A percentile compares a stretch with the other conserved stretches of the same genome.
Conservation (phyloP, 148 eudicot genomes). For the Rhododendron williamsianum region DNA sequence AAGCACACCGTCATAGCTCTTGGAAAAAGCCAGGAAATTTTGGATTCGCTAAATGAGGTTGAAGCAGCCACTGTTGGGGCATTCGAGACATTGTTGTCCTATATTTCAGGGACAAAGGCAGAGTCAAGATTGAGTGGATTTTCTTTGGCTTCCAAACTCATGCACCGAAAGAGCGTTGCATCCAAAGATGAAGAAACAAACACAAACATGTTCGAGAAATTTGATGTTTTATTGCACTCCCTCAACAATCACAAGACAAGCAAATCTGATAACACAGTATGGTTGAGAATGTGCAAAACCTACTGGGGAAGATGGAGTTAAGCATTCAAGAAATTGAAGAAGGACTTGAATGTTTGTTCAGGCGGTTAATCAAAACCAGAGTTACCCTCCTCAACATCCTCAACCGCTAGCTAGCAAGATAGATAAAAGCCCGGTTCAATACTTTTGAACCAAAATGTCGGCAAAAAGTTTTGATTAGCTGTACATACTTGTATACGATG, state of each 20-base stretch:
- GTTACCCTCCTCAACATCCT: slow-evolving; percentile 43
- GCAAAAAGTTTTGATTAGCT: not conserved
- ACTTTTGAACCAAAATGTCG: not conserved
- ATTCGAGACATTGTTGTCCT: slow-evolving; percentile 18
- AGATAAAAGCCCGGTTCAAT: not conserved
- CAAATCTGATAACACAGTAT: not conserved
- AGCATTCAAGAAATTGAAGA: slow-evolving; percentile 32
- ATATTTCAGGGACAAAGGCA: slow-evolving; percentile 5
- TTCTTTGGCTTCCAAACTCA: not conserved
- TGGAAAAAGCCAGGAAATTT: slow-evolving; percentile 1
- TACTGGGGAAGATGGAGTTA: slow-evolving; percentile 21
- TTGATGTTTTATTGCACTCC: slow-evolving; percentile 26
- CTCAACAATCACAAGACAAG: slow-evolving; percentile 16
- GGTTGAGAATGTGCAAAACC: slow-evolving; percentile 17
- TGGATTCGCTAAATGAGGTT: slow-evolving; percentile 10
- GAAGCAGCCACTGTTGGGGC: slow-evolving; percentile 12
- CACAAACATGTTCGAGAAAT: slow-evolving; percentile 13
- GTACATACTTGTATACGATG: not conserved
- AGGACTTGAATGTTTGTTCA: slow-evolving; percentile 35
- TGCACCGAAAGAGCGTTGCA: not conserved
- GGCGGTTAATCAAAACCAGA: slow-evolving; percentile 42
- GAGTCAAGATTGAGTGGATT: not conserved
- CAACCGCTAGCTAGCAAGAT: slow-evolving; percentile 23
- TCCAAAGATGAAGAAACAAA: not conserved
- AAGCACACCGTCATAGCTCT: not conserved